These are phyloP conservation scores for Vigna unguiculata DNA, from an alignment of 306 rosid genomes.

Conservation along the genomic window DNA sequence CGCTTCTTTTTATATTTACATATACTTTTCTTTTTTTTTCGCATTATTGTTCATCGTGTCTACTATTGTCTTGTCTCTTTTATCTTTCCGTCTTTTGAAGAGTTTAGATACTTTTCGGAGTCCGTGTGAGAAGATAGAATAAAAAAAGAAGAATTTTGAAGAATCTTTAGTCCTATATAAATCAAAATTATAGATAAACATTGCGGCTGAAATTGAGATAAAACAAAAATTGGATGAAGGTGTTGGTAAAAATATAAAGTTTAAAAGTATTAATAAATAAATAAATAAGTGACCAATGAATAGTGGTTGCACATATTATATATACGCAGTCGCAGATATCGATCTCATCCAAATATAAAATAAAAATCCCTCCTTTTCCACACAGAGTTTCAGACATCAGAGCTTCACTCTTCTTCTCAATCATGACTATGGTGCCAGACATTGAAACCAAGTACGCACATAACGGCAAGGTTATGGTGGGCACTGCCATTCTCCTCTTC, in stretches of 20 bases:
- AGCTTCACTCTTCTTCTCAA: not conserved
- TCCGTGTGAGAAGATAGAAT: too few species aligned
- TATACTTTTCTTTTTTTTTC: not conserved
- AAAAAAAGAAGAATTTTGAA: not conserved
- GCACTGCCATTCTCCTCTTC: conserved; percentile 56
- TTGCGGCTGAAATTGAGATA: not conserved
- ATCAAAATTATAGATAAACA: conserved; percentile 9
- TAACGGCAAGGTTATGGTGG: conserved; percentile 58
- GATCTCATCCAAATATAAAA: conserved; percentile 5
- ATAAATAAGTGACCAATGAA: too few species aligned
- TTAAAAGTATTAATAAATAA: not conserved
- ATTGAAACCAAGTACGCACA: conserved; percentile 40
- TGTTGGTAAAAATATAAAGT: not conserved
- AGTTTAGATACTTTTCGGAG: too few species aligned
- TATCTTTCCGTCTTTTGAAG: not conserved
- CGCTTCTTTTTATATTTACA: not conserved
- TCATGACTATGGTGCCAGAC: conserved; percentile 22
- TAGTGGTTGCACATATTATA: not conserved
- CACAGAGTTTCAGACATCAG: not conserved
- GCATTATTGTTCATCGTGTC: not conserved
- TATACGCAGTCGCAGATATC: not conserved
- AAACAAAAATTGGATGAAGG: not conserved
- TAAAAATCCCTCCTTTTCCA: not conserved
- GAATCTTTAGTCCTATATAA: not conserved
- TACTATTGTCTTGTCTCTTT: not conserved